phyloP scores from a whole-genome alignment of 2,329 filamentous ascomycete species.

The Colletotrichum truncatum region DNA sequence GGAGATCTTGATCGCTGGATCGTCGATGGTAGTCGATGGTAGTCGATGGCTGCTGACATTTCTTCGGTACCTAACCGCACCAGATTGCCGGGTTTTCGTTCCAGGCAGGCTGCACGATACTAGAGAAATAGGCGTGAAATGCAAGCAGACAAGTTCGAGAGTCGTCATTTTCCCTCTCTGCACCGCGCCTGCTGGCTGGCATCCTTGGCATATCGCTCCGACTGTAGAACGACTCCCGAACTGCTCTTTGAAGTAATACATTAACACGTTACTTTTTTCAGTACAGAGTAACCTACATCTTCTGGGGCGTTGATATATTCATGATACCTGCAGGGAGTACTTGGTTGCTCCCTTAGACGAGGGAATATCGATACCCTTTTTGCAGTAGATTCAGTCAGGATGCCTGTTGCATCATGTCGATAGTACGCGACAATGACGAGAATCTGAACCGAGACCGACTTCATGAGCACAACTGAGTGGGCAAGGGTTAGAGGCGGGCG shows the following conservation, averaged over 20 bases:
- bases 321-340: background rate
- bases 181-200: background rate
- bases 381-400: background rate
- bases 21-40: background rate
- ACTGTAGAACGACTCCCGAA: background rate
- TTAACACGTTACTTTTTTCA: background rate
- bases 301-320: background rate
- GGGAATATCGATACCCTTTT: background rate
- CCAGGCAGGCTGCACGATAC: background rate
- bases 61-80: background rate
- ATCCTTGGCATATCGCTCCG: background rate
- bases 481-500: background rate
- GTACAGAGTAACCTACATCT: too few relatives aligned
- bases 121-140: background rate
- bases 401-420: background rate
- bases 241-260: background rate
- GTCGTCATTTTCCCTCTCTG: background rate
- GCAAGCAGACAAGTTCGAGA: background rate
- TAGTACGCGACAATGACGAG: background rate
- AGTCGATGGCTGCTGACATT: too few relatives aligned
- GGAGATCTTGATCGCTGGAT: conserved; percentile 22
- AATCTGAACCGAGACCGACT: background rate
- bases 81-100: conserved; percentile 1
- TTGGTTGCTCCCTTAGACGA: background rate
- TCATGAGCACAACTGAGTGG: background rate